Percentiles rank a stretch among this genome's conserved stretches.
Conservation (phyloP, 176 grass and related monocot species). For the Rhynchospora tenuis region DNA sequence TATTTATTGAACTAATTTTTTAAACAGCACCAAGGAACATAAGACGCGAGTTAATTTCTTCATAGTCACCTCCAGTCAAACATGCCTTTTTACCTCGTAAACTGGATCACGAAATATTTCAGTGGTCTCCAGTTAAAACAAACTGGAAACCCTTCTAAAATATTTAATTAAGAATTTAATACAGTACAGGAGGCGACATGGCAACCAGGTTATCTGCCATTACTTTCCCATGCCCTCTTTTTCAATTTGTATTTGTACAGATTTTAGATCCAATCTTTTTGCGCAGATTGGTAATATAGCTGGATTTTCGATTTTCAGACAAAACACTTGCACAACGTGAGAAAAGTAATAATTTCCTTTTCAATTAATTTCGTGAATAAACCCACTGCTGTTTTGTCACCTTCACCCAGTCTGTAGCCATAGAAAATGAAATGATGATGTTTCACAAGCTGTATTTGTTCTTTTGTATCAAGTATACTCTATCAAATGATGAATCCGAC, state of each 20-base stretch:
- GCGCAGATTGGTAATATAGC: not conserved
- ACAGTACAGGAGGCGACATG: not conserved
- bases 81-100: not conserved
- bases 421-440: not conserved
- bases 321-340: not conserved
- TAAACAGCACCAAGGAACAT: not conserved
- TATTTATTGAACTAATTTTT: not conserved
- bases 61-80: not conserved
- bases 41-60: not conserved
- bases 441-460: not conserved
- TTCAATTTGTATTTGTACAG: not conserved
- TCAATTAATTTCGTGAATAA: not conserved
- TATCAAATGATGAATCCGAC: no score
- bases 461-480: not conserved
- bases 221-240: not conserved
- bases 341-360: not conserved
- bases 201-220: not conserved
- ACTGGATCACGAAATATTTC: not conserved
- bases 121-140: not conserved
- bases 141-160: no score
- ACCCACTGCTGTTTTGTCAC: not conserved
- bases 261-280: not conserved
- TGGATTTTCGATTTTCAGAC: not conserved
- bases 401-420: not conserved
- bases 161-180: not conserved